Conservation (phyloP, 2,329 filamentous ascomycete species). For the Colletotrichum plurivorum region DNA sequence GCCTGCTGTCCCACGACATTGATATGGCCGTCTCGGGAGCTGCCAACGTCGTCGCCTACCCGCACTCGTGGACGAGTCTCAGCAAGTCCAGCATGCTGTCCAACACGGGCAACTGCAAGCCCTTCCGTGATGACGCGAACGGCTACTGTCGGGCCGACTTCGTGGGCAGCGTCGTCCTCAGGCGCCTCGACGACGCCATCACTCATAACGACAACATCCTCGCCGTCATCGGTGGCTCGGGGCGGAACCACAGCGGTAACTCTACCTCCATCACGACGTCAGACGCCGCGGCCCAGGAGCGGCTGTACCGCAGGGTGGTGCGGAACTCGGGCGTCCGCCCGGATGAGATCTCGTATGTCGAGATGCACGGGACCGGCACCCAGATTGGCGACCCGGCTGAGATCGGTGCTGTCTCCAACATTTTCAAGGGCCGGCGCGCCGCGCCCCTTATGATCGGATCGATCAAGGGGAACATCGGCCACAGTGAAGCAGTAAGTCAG, state of each 20-base stretch:
- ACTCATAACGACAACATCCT: slow-evolving; percentile 60
- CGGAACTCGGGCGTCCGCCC: slow-evolving; percentile 59
- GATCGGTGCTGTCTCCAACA: slow-evolving; percentile 37
- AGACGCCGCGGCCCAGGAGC: slow-evolving; percentile 38
- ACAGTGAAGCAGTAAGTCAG: slow-evolving; percentile 26
- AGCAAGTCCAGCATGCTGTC: slow-evolving; percentile 46
- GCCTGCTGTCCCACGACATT: slow-evolving; percentile 50
- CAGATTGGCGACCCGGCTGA: slow-evolving; percentile 48
- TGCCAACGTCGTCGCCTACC: slow-evolving; percentile 50
- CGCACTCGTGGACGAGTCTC: slow-evolving; percentile 24
- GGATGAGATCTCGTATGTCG: slow-evolving; percentile 46
- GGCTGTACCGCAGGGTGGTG: slow-evolving; percentile 65
- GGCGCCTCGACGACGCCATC: slow-evolving; percentile 61
- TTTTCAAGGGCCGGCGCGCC: slow-evolving; percentile 16
- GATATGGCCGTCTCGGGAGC: slow-evolving; percentile 55
- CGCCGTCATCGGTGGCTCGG: slow-evolving; percentile 55
- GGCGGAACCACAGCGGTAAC: slow-evolving; percentile 58
- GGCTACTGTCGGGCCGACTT: slow-evolving; percentile 69
- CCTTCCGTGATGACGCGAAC: slow-evolving; percentile 52
- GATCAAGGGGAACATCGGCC: slow-evolving; percentile 41
- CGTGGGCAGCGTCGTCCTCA: slow-evolving; percentile 59
- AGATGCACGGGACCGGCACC: slow-evolving; percentile 58
- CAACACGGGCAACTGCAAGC: slow-evolving; percentile 49
- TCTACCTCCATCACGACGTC: slow-evolving; percentile 47
- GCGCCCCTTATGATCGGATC: slow-evolving; percentile 40